Percentiles rank a stretch among this genome's conserved stretches.
Evolutionary conservation across 2,329 filamentous ascomycete genomes (phyloP).

Genomic region (Ophiostoma himal-ulmi): DNA sequence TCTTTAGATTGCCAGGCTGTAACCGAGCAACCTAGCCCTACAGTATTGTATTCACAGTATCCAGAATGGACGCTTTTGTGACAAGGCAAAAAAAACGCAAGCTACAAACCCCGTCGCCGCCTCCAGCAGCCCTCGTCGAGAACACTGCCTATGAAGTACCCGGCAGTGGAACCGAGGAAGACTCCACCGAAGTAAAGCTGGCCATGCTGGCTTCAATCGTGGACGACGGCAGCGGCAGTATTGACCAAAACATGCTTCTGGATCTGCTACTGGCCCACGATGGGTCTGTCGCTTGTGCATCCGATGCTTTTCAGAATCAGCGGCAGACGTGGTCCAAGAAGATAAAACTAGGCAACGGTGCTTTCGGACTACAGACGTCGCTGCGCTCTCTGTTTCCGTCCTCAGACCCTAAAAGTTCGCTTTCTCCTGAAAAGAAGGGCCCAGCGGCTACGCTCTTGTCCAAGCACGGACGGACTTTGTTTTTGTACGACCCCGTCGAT

Average conservation of each 20-base stretch:
- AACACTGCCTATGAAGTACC: not conserved
- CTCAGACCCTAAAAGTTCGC: constrained; percentile 15
- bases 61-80: constrained; percentile 53
- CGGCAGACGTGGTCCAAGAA: constrained; percentile 34
- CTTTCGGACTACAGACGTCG: constrained; percentile 57
- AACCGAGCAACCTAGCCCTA: not conserved
- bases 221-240: constrained; percentile 41
- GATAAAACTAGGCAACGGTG: constrained; percentile 23
- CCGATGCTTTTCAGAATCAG: constrained; percentile 45
- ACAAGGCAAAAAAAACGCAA: constrained; percentile 48
- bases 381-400: constrained; percentile 39
- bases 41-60: not conserved
- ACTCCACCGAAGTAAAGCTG: constrained; percentile 85
- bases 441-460: constrained; percentile 34
- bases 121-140: not conserved
- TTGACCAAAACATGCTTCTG: constrained; percentile 61
- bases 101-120: constrained; percentile 25
- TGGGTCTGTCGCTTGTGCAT: constrained; percentile 65
- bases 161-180: constrained; percentile 43
- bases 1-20: not conserved
- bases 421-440: constrained; percentile 34
- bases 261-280: constrained; percentile 73
- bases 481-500: constrained; percentile 75
- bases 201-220: constrained; percentile 76
- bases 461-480: constrained; percentile 74